A percentile compares a stretch with the other conserved stretches of the same genome.
phyloP scores from a whole-genome alignment of 2,329 filamentous ascomycete genomes.

The Pestalotiopsis fici region DNA sequence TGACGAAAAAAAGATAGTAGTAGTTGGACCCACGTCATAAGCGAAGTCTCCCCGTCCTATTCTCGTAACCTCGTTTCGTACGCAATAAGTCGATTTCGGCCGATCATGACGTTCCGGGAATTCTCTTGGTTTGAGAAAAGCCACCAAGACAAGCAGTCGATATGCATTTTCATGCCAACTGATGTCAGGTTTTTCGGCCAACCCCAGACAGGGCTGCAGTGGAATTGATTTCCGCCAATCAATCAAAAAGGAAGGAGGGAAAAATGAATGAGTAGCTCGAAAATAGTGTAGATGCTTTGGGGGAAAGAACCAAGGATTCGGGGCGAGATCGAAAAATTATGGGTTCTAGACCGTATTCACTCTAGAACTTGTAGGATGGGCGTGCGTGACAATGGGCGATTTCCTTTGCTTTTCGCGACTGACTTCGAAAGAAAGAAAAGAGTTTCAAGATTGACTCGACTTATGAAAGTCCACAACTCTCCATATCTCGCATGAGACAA shows the following conservation, averaged over 20 bases:
- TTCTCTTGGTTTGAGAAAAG: neutral
- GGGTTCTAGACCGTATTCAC: neutral
- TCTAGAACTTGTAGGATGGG: neutral
- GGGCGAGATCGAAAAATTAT: neutral
- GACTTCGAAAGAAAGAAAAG: too few species aligned
- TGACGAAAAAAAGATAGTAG: neutral
- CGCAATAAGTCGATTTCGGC: neutral
- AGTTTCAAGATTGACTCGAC: neutral
- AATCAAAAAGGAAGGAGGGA: neutral
- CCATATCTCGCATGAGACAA: constrained; percentile 83
- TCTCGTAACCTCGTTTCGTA: neutral
- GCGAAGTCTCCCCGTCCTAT: neutral
- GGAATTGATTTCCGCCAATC: neutral
- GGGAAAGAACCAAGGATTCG: neutral
- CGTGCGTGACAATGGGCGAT: neutral
- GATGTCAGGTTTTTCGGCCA: neutral
- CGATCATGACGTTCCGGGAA: neutral
- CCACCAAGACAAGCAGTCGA: neutral
- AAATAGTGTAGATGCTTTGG: neutral
- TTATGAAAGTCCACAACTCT: constrained; percentile 63
- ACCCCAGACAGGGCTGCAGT: neutral
- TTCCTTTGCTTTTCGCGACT: neutral
- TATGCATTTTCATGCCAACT: neutral
- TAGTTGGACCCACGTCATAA: constrained; percentile 8
- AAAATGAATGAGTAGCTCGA: neutral